Evolutionary conservation across 176 grass and related monocot genomes (phyloP), one percentile per base, ranked within the genome.

Genomic region (Lolium rigidum): DNA sequence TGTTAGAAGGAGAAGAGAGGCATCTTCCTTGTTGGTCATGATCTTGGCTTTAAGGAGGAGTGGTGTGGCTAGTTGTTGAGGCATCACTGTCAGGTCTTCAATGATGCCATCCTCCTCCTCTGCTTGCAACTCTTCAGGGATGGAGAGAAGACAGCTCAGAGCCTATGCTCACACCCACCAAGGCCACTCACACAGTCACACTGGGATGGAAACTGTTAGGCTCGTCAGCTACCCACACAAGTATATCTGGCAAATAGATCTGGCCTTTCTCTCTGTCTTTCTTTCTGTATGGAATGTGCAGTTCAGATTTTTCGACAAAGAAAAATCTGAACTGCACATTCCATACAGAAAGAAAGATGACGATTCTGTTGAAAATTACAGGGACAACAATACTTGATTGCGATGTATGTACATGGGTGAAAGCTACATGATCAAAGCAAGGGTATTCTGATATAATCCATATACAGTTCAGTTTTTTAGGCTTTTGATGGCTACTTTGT

Each of bases 51-150:
- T 85, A 83, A 71, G 76, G 25, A 57, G 81, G 48, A 25, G 37
- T 14, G 63, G 82, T 65, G 31, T 52, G 56, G 76, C 50, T 48
- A 83, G 89, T 89, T 18, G 94, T 91, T 93, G 83, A n/a, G 86
- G 68, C 77, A 61, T 95, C 91, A 18, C 81, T 89, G 60, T 95
- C 94, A 91, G 59, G 22, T 63, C 71, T 8, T 18, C 49, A 51
- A 77, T 84, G 80, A 55, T 88, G 70, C 31, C 74, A 49, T 31
- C 41, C 35, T 65, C 58, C 58, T 43, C 3, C 4, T 17, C 26
- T 20, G n/a, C 73, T 82, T 52, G 10, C 64, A 4, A 61, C 80
- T 80, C 54, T 43, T 31, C 52, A 31, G n/a, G 26, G 70, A 75
- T 20, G 87, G 77, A 56, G 47, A 83, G 57, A 37, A 41, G 18